A percentile compares a stretch with the other conserved stretches of the same genome.
Evolutionary conservation across 2,329 filamentous ascomycete species (phyloP).

Genomic region (Pseudopyrenochaeta lycopersici): DNA sequence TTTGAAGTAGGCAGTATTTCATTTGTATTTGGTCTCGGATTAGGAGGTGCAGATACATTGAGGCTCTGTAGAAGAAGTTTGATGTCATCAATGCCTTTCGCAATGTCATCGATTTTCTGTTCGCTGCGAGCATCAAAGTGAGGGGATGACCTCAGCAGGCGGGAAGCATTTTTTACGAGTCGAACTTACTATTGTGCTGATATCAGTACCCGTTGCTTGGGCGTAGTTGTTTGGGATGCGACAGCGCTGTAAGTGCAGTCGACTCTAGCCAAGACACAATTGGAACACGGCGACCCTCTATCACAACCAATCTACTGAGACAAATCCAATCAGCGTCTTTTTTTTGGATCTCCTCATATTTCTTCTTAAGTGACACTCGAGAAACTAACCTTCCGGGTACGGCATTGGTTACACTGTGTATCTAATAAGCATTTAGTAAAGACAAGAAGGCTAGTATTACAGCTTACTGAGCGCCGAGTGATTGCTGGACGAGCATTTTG

Average conservation of each 20-base stretch:
- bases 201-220: not conserved
- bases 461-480: not conserved
- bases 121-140: not conserved
- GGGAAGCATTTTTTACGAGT: not conserved
- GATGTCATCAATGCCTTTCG: not conserved
- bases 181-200: not conserved
- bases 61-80: not conserved
- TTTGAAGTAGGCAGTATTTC: not conserved
- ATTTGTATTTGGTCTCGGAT: not conserved
- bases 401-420: not conserved
- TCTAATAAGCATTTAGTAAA: not conserved
- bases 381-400: not conserved
- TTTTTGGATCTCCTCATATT: not conserved
- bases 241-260: not conserved
- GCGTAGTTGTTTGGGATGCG: not conserved
- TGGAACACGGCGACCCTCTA: not conserved
- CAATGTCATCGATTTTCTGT: not conserved
- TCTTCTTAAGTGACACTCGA: not conserved
- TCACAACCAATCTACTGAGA: not conserved
- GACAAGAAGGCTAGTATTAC: not conserved
- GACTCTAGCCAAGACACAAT: not conserved
- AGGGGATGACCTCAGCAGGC: not conserved
- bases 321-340: not conserved
- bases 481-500: no score
- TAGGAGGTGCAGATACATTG: not conserved